These are phyloP conservation scores for Coemansia sp. DNA, from an alignment of 192 early-diverging fungal genomes.

Conservation along the genomic window DNA sequence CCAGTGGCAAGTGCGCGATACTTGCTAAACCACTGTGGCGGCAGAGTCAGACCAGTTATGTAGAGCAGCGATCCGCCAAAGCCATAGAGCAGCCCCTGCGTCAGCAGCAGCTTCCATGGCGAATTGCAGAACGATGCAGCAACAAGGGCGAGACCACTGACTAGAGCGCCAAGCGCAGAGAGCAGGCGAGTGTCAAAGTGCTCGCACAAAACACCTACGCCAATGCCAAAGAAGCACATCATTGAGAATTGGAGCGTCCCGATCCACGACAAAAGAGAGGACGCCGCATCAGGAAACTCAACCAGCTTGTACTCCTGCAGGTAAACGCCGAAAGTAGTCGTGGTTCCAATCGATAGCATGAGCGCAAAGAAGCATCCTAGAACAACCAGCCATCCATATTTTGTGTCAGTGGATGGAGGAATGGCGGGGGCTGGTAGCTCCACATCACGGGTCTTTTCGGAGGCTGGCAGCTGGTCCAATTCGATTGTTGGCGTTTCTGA, in stretches of 20 bases:
- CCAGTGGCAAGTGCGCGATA: slow-evolving; percentile 68
- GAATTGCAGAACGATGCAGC: slow-evolving; percentile 35
- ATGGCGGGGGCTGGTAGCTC: neutral
- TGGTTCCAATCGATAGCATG: slow-evolving; percentile 31
- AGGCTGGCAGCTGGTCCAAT: neutral
- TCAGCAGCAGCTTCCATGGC: slow-evolving; percentile 66
- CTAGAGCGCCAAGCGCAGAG: slow-evolving; percentile 14
- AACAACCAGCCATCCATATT: slow-evolving; percentile 34
- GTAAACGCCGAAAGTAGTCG: slow-evolving; percentile 29
- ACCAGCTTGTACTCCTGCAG: slow-evolving; percentile 25
- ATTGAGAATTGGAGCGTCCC: slow-evolving; percentile 32
- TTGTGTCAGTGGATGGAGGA: slow-evolving; percentile 11
- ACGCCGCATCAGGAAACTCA: slow-evolving; percentile 23
- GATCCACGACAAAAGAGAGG: slow-evolving; percentile 37
- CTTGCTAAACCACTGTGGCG: slow-evolving; percentile 69
- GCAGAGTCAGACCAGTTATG: slow-evolving; percentile 64
- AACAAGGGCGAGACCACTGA: slow-evolving; percentile 19
- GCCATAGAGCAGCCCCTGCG: slow-evolving; percentile 76
- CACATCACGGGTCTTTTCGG: neutral
- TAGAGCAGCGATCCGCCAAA: slow-evolving; percentile 64
- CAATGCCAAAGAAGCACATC: slow-evolving; percentile 39
- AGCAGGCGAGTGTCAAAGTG: slow-evolving; percentile 24
- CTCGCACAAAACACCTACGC: slow-evolving; percentile 28
- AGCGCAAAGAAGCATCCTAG: slow-evolving; percentile 21
- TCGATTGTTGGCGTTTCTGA: slow-evolving; percentile 10